Evolutionary conservation across 2,329 filamentous ascomycete species (phyloP).

Genomic region (Moelleriella libera): DNA sequence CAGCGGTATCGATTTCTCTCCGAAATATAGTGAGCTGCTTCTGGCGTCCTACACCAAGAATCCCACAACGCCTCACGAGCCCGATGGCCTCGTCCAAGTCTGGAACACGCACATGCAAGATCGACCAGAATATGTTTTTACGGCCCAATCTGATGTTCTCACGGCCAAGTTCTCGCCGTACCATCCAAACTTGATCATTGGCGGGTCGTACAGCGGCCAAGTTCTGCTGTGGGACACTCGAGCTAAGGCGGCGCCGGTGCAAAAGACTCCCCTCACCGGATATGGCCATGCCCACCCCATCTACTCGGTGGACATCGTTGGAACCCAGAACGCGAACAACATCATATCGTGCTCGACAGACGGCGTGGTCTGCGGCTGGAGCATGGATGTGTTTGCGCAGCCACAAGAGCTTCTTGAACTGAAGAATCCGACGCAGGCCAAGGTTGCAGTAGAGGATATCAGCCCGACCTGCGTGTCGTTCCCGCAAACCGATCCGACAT

Average conservation of each 20-base stretch:
- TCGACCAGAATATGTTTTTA: slow-evolving; percentile 90
- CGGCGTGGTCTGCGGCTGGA: slow-evolving; percentile 93
- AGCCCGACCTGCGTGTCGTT: slow-evolving; percentile 92
- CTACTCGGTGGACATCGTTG: slow-evolving; percentile 89
- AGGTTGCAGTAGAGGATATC: slow-evolving; percentile 69
- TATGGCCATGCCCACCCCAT: slow-evolving; percentile 93
- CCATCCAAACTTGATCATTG: slow-evolving; percentile 90
- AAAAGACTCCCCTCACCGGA: slow-evolving; percentile 90
- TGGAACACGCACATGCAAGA: slow-evolving; percentile 96
- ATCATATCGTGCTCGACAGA: slow-evolving; percentile 96
- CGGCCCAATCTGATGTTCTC: slow-evolving; percentile 88
- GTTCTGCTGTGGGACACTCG: slow-evolving; percentile 95
- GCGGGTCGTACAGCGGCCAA: slow-evolving; percentile 92
- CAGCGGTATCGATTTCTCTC: slow-evolving; percentile 87
- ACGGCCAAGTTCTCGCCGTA: slow-evolving; percentile 98
- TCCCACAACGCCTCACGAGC: slow-evolving; percentile 83
- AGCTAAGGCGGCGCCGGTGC: slow-evolving; percentile 75
- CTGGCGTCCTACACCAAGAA: slow-evolving; percentile 97
- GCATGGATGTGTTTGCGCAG: slow-evolving; percentile 92
- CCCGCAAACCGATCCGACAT: slow-evolving; percentile 87
- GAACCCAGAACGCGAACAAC: slow-evolving; percentile 97
- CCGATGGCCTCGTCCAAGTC: slow-evolving; percentile 83
- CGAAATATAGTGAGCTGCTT: slow-evolving; percentile 85
- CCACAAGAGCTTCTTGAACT: slow-evolving; percentile 90
- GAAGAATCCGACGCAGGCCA: slow-evolving; percentile 69